phyloP scores from a whole-genome alignment of 208 protist genomes.

The Acanthamoeba polyphaga region DNA sequence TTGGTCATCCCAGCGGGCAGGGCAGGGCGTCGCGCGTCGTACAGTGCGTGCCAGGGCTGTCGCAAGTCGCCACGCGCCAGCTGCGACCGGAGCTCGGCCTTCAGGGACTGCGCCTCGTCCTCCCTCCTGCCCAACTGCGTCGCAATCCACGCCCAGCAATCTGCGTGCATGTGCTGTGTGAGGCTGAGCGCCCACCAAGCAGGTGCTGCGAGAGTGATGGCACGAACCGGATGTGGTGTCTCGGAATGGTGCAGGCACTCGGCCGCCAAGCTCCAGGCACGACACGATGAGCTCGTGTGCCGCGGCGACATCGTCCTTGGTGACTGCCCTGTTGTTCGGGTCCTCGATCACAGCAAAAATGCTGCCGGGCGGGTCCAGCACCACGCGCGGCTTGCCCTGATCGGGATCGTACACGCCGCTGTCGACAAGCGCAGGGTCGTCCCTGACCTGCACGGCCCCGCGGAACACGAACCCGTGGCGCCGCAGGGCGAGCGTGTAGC shows the following conservation, averaged over 20 bases:
- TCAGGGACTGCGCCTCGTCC: neutral
- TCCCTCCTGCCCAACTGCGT: conserved; percentile 1
- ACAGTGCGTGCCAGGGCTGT: conserved; percentile 4
- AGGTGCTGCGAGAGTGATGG: neutral
- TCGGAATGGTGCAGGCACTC: neutral
- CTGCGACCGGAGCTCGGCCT: neutral
- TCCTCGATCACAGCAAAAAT: conserved; percentile 22
- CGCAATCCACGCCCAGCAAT: conserved; percentile 36
- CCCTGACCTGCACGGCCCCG: neutral
- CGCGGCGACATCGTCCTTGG: neutral
- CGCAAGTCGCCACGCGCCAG: neutral
- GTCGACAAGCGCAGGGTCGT: neutral
- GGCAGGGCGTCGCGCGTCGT: neutral
- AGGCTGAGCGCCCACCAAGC: neutral
- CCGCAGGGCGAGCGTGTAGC: neutral
- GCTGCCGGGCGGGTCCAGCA: neutral
- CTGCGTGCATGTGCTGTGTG: neutral
- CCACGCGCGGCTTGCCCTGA: neutral
- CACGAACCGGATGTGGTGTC: neutral
- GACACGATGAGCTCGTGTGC: neutral
- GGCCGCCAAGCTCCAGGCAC: conserved; percentile 7
- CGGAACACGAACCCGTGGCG: neutral
- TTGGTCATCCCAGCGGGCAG: neutral
- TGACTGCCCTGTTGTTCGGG: neutral
- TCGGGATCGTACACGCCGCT: neutral